Base-by-base conservation (phyloP, 352 stramenopile genomes). In the Globisporangium canariense region DNA sequence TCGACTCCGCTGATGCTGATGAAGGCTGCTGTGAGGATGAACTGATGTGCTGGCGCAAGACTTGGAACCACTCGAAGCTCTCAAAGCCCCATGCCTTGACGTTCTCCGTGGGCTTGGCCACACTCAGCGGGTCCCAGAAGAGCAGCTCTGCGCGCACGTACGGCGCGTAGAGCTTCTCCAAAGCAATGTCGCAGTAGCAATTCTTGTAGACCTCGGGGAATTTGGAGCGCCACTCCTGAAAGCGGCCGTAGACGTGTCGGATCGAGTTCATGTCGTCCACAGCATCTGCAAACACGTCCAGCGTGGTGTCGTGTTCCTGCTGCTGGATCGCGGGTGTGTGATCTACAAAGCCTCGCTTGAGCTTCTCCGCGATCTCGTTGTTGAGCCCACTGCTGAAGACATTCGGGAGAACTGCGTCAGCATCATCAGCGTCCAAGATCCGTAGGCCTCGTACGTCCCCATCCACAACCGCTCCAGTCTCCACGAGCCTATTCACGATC, bases 241-340 rank as follows among this genome's bases (percentile, higher is more conserved):
- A 93, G 46, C 74, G 76, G 4, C 67, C 70, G 20, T 83, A 84
- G 2, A 91, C 84, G n/a, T 66, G 68, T 8, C 76, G 64, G 25
- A 93, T 59, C 40, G 81, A 87, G 59, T 73, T 90, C 45, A 91
- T 78, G 13, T 90, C 84, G 61, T 90, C 81, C 34, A 93, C 76
- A 6, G 75, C 76, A 65, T 93, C 82, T 10, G 67, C 77, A 60
- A 91, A 93, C 4, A 86, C 67, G 43, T 80, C 64, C 0, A 68
- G 10, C 10, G 62, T 46, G 40, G 8, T 55, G 20, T 47, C 30
- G 25, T 28, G 25, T 28, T 28, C 25, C 7, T 53, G 22, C 10
- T 53, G 47, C 13, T 62, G 18, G 25, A 53, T 61, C 38, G 22
- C 50, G 16, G 57, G 20, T 0, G 60, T 60, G 3, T n/a, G 28